These are phyloP conservation scores for Phaeophleospora eucalypticola DNA, from an alignment of 2,329 filamentous ascomycete genomes.

Conservation along the genomic window DNA sequence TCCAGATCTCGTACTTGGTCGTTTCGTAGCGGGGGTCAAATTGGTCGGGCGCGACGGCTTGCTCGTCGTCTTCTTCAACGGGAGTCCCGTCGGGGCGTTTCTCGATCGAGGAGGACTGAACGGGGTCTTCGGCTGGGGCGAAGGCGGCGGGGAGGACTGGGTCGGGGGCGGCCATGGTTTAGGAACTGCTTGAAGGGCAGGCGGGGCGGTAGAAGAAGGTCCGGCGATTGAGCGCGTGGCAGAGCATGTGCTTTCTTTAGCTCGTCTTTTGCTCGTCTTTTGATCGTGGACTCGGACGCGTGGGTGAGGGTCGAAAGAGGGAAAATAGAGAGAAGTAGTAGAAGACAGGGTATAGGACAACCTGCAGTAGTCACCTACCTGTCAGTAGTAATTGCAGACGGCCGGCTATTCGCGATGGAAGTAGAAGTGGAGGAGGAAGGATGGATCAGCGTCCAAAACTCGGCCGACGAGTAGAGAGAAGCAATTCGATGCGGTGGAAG, in stretches of 20 bases:
- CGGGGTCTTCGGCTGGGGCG: conserved; percentile 30
- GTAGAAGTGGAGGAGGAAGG: neutral
- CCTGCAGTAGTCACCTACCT: neutral
- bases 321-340: neutral
- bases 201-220: neutral
- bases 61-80: conserved; percentile 33
- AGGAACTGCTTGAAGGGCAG: conserved; percentile 15
- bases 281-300: too few relatives aligned
- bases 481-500: too few relatives aligned
- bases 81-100: conserved; percentile 18
- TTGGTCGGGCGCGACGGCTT: conserved; percentile 50
- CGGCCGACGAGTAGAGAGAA: neutral
- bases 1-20: conserved; percentile 50
- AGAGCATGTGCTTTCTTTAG: too few relatives aligned
- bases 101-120: conserved; percentile 27
- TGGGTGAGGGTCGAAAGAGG: too few relatives aligned
- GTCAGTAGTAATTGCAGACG: neutral
- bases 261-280: too few relatives aligned
- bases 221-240: neutral
- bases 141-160: conserved; percentile 28
- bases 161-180: conserved; percentile 33
- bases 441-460: neutral
- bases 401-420: neutral
- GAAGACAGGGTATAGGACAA: neutral
- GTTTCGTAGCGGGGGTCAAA: conserved; percentile 53